phyloP scores from a whole-genome alignment of 257 asterid species.

The Coffea canephora region DNA sequence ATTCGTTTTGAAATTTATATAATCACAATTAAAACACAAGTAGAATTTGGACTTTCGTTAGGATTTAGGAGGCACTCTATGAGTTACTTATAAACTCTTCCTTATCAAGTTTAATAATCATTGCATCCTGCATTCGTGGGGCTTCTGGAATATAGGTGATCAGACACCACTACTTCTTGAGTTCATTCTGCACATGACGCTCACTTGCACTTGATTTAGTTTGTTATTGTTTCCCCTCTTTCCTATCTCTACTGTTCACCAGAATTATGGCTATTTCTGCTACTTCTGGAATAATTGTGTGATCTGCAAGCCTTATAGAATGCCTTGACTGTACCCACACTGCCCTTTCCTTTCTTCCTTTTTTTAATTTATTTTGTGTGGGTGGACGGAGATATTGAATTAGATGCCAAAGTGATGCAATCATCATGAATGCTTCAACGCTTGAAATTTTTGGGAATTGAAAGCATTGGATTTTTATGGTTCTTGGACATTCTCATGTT shows the following conservation, averaged over 20 bases:
- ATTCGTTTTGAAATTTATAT: background rate
- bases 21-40: background rate
- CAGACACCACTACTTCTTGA: background rate
- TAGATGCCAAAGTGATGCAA: background rate
- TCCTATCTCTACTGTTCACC: background rate
- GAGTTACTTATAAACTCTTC: background rate
- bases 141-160: background rate
- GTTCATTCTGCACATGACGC: background rate
- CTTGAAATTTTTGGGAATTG: background rate
- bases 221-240: background rate
- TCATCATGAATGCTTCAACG: too few species aligned
- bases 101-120: background rate
- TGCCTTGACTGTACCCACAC: background rate
- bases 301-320: background rate
- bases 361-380: background rate
- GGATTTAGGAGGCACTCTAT: background rate
- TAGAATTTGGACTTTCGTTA: background rate
- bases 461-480: background rate
- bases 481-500: constrained; percentile 6
- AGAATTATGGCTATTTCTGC: background rate
- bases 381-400: background rate
- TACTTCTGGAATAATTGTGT: background rate
- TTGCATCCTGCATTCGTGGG: background rate
- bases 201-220: background rate
- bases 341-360: background rate